Evolutionary conservation across 352 stramenopile genomes (phyloP).

Genomic region (Phytophthora rubi): DNA sequence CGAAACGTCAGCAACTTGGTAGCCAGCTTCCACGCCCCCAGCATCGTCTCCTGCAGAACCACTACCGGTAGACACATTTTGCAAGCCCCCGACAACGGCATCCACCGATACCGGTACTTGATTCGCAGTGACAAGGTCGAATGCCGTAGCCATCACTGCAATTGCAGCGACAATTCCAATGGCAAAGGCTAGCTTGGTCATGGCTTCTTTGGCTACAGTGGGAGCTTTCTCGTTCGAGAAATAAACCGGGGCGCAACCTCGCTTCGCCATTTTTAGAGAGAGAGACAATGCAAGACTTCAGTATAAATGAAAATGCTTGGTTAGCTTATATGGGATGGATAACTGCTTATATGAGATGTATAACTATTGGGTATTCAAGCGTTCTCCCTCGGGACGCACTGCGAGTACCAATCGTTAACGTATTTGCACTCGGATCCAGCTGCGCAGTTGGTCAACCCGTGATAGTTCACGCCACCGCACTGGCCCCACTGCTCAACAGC

Average conservation of each 20-base stretch:
- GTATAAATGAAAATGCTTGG: too few species aligned
- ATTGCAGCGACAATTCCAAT: slow-evolving; percentile 1
- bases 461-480: slow-evolving; percentile 27
- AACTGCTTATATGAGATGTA: too few species aligned
- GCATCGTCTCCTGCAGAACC: background rate
- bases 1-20: slow-evolving; percentile 29
- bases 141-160: background rate
- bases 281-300: too few species aligned
- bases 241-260: background rate
- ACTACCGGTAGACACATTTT: slow-evolving; percentile 3
- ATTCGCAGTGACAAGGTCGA: background rate
- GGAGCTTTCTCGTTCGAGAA: background rate
- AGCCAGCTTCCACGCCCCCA: slow-evolving; percentile 3
- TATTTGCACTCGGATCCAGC: slow-evolving; percentile 35
- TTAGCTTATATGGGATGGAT: too few species aligned
- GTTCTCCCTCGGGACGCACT: slow-evolving; percentile 41
- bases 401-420: slow-evolving; percentile 53
- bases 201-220: background rate
- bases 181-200: background rate
- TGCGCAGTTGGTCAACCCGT: slow-evolving; percentile 24
- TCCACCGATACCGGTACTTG: background rate
- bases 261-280: background rate
- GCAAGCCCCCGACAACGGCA: background rate
- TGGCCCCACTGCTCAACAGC: slow-evolving; percentile 36
- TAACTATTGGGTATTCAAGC: background rate